Evolutionary conservation across 371 early-diverging fungal species (phyloP).

Genomic region (Saksenaea vasiformis): DNA sequence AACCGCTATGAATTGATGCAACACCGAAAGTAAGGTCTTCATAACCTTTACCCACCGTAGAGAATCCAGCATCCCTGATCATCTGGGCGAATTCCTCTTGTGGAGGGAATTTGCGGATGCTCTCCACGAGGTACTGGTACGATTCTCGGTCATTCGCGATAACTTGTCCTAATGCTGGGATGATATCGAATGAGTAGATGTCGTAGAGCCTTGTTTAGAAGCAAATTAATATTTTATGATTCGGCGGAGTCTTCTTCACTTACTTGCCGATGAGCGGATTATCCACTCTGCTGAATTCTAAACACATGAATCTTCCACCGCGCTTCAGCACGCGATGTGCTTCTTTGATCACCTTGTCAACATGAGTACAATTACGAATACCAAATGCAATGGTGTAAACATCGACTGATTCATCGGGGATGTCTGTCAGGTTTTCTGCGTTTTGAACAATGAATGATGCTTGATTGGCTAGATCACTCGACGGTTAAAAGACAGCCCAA

Average conservation of each 20-base stretch:
- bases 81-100: slow-evolving; percentile 90
- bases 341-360: slow-evolving; percentile 86
- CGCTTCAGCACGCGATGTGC: slow-evolving; percentile 94
- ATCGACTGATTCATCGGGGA: slow-evolving; percentile 83
- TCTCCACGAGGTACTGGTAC: slow-evolving; percentile 98
- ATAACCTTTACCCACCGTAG: slow-evolving; percentile 86
- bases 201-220: slow-evolving; percentile 74
- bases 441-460: slow-evolving; percentile 82
- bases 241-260: slow-evolving; percentile 9
- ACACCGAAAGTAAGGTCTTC: slow-evolving; percentile 97
- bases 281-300: slow-evolving; percentile 93
- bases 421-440: slow-evolving; percentile 81
- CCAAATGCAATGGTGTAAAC: slow-evolving; percentile 97
- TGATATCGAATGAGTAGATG: slow-evolving; percentile 91
- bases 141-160: slow-evolving; percentile 92
- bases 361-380: slow-evolving; percentile 94
- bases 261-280: slow-evolving; percentile 84
- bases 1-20: slow-evolving; percentile 79
- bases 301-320: slow-evolving; percentile 93
- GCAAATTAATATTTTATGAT: neutral
- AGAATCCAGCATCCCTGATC: slow-evolving; percentile 90
- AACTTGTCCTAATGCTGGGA: slow-evolving; percentile 87
- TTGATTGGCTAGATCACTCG: slow-evolving; percentile 52
- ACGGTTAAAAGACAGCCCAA: neutral
- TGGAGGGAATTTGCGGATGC: slow-evolving; percentile 93